A percentile compares a stretch with the other conserved stretches of the same genome.
These are phyloP conservation scores for Rhododendron mucronatum DNA, from an alignment of 148 eudicot genomes.

Conservation along the genomic window DNA sequence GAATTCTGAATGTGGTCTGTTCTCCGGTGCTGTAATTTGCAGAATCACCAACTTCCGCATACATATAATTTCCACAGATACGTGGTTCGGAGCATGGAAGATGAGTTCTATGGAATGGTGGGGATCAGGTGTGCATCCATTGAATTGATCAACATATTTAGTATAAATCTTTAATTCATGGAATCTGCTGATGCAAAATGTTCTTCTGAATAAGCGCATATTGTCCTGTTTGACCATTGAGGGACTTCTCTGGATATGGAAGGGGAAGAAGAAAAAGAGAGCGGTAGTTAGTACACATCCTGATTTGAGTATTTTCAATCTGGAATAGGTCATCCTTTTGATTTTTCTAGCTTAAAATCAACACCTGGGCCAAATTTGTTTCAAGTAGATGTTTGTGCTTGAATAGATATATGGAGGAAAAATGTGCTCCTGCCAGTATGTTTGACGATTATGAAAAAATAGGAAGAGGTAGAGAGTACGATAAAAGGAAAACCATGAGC, in stretches of 20 bases:
- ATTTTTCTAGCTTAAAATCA: not conserved
- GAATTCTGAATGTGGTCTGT: not conserved
- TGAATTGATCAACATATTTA: not conserved
- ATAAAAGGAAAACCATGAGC: not conserved
- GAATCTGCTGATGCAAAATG: not conserved
- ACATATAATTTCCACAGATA: slow-evolving; percentile 90
- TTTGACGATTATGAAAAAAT: not conserved
- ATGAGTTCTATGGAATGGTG: slow-evolving; percentile 84
- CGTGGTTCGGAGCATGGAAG: slow-evolving; percentile 98
- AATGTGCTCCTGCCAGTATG: not conserved
- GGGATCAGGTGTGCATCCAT: slow-evolving; percentile 69
- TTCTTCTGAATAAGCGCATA: not conserved
- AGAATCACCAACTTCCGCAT: slow-evolving; percentile 78
- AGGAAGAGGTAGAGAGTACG: not conserved
- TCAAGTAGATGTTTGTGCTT: not conserved
- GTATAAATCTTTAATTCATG: not conserved
- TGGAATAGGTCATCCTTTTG: not conserved
- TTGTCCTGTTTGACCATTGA: not conserved
- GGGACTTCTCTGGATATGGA: not conserved
- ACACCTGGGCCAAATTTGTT: not conserved
- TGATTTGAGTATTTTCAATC: not conserved
- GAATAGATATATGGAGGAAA: not conserved
- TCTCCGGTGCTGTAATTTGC: slow-evolving; percentile 23
- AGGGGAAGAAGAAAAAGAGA: not conserved
- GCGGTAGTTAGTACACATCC: not conserved